Evolutionary conservation across 768 basidiomycete genomes (phyloP), one percentile per base, ranked within the genome.

Genomic region (Panellus pusillus): DNA sequence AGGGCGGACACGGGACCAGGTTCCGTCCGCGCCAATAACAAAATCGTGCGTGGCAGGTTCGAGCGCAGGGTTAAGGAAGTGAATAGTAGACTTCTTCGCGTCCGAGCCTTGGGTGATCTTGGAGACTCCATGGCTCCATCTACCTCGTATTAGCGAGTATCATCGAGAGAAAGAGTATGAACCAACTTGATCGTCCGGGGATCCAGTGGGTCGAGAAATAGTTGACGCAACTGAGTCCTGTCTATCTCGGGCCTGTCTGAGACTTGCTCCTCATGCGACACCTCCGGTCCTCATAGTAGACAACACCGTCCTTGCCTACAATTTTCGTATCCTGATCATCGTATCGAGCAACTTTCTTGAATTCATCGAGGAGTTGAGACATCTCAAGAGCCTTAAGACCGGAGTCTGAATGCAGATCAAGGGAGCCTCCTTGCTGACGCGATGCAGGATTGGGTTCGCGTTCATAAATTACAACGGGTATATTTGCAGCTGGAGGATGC

Each of bases 41-140:
- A 48, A 29, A 40, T 48, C 37, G 28, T 48, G 38, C 4, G 11
- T 24, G 9, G 38, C 47, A 18, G 47, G 46, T 24, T 47, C 46
- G 46, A 47, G 35, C 4, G 44, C 29, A 17, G 46, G 17, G 27
- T 48, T 27, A 15, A 29, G 47, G 24, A 48, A 48, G 38, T 48
- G 47, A 24, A 48, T 8, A 3, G 38, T 40, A 18, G n/a, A 13
- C 39, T 48, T 48, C 8, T 28, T 18, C 3, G 20, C 19, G 8
- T 39, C 37, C 47, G 20, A 27, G 8, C 40, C 37, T 38, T 48
- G 47, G 27, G 17, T 12, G 15, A 48, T 37, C 27, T 39, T 48
- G 38, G 47, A 48, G 39, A 48, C 20, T 20, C 47, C 38, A 27
- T 48, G 47, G 37, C 39, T 48, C 38, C 47, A 40, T 48, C 47